These are phyloP conservation scores for Proliferodiscus dingleyae DNA, from an alignment of 2,329 filamentous ascomycete genomes.

Conservation along the genomic window DNA sequence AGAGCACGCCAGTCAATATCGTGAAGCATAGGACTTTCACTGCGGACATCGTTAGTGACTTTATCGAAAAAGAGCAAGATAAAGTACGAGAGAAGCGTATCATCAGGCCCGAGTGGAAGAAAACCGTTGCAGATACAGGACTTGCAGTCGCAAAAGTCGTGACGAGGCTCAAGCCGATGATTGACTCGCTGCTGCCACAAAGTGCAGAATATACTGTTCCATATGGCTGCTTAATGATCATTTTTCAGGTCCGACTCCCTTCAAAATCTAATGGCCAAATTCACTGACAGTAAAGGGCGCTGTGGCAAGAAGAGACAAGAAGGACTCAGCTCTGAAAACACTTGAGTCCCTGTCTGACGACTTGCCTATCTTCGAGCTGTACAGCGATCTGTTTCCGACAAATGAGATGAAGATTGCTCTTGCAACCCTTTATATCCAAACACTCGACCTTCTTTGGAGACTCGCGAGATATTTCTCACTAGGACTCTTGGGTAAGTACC, in stretches of 20 bases:
- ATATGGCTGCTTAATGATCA: background rate
- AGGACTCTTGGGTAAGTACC: background rate
- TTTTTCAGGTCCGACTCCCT: background rate
- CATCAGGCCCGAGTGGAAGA: too few relatives aligned
- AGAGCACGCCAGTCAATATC: too few relatives aligned
- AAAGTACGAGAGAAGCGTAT: too few relatives aligned
- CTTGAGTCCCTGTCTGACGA: background rate
- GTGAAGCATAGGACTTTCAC: too few relatives aligned
- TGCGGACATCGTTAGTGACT: too few relatives aligned
- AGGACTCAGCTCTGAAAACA: background rate
- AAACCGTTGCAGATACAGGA: too few relatives aligned
- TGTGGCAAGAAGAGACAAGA: background rate
- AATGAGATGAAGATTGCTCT: background rate
- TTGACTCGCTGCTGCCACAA: background rate
- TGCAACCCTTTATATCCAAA: background rate
- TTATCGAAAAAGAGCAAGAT: too few relatives aligned
- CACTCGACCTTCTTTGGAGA: background rate
- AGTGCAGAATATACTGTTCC: background rate
- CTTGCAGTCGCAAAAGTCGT: too few relatives aligned
- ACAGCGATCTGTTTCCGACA: background rate
- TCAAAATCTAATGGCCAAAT: background rate
- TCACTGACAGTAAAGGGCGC: background rate
- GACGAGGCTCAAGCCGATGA: too few relatives aligned
- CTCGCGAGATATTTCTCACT: background rate
- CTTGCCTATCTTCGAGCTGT: background rate